These are phyloP conservation scores for Hypericum perforatum DNA, from an alignment of 345 rosid species.

Conservation along the genomic window DNA sequence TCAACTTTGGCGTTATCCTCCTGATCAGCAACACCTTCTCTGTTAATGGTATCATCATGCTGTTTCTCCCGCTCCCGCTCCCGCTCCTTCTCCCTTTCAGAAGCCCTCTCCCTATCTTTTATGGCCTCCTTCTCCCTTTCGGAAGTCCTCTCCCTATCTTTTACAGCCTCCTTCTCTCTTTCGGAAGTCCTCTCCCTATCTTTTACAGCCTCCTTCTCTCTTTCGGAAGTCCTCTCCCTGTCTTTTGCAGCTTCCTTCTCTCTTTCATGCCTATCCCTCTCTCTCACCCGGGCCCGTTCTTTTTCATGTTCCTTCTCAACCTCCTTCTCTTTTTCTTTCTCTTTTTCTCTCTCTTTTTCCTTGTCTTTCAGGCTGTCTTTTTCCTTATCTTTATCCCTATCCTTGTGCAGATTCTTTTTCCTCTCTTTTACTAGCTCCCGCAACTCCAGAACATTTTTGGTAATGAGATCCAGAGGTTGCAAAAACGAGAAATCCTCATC, in stretches of 20 bases:
- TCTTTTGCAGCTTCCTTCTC: constrained; percentile 55
- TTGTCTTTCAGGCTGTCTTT: background rate
- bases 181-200: constrained; percentile 38
- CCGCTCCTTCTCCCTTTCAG: too few relatives aligned
- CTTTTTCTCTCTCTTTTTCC: constrained; percentile 5
- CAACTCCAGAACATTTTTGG: constrained; percentile 75
- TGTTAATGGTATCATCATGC: constrained; percentile 37
- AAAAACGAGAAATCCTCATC: constrained; percentile 96
- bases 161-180: constrained; percentile 50
- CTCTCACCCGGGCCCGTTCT: constrained; percentile 50
- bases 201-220: constrained; percentile 47
- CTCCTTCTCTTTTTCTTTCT: constrained; percentile 27
- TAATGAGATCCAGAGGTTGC: constrained; percentile 91
- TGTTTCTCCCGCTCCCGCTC: constrained; percentile 56
- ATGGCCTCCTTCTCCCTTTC: constrained; percentile 53
- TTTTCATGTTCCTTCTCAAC: constrained; percentile 45
- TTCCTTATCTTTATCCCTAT: background rate
- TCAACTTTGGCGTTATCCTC: constrained; percentile 32
- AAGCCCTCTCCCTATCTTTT: constrained; percentile 39
- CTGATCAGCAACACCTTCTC: constrained; percentile 44
- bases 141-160: constrained; percentile 33
- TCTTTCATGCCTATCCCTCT: constrained; percentile 61
- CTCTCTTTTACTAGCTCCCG: constrained; percentile 70
- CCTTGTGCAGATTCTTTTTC: constrained; percentile 32
- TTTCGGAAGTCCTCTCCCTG: constrained; percentile 37